Conservation (phyloP, 1,139 yeast genomes). For the Citeromyces siamensis region DNA sequence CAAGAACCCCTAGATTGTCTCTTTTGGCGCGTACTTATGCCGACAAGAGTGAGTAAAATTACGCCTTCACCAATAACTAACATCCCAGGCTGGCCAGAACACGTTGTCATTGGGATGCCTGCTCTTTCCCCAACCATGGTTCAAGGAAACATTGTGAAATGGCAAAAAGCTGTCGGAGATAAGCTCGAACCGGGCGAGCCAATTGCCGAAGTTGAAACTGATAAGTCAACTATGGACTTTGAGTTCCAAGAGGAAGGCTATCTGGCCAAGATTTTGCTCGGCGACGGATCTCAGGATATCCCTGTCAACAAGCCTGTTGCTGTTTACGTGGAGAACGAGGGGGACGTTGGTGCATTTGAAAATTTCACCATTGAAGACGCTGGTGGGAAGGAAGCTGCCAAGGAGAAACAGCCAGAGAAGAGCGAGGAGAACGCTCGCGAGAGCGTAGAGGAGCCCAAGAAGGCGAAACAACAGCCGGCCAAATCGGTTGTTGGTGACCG, state of each 20-base stretch:
- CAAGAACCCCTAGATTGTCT: slow-evolving; percentile 14
- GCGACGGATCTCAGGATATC: slow-evolving; percentile 79
- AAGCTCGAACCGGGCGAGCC: slow-evolving; percentile 82
- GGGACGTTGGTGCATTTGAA: slow-evolving; percentile 79
- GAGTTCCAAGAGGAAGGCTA: slow-evolving; percentile 98
- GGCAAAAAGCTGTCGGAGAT: slow-evolving; percentile 89
- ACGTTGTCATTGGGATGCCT: slow-evolving; percentile 72
- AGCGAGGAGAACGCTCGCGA: slow-evolving; percentile 12
- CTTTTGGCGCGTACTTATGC: slow-evolving; percentile 19
- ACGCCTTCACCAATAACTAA: slow-evolving; percentile 8
- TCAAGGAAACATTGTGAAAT: slow-evolving; percentile 78
- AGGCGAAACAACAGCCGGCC: slow-evolving; percentile 12
- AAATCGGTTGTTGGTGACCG: slow-evolving; percentile 35
- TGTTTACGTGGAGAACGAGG: slow-evolving; percentile 83
- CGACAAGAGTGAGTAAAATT: slow-evolving; percentile 10
- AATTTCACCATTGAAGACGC: slow-evolving; percentile 81
- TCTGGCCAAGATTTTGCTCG: slow-evolving; percentile 82
- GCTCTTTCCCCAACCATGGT: slow-evolving; percentile 98
- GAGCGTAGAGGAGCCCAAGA: slow-evolving; percentile 11
- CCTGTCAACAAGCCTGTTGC: slow-evolving; percentile 96
- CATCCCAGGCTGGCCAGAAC: slow-evolving; percentile 42
- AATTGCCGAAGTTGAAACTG: slow-evolving; percentile 95
- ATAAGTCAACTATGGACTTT: slow-evolving; percentile 97
- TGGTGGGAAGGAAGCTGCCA: slow-evolving; percentile 35
- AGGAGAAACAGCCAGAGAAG: slow-evolving; percentile 18